Conservation (phyloP, 1,284 basidiomycete species). For the Cutaneotrichosporon sp. region DNA sequence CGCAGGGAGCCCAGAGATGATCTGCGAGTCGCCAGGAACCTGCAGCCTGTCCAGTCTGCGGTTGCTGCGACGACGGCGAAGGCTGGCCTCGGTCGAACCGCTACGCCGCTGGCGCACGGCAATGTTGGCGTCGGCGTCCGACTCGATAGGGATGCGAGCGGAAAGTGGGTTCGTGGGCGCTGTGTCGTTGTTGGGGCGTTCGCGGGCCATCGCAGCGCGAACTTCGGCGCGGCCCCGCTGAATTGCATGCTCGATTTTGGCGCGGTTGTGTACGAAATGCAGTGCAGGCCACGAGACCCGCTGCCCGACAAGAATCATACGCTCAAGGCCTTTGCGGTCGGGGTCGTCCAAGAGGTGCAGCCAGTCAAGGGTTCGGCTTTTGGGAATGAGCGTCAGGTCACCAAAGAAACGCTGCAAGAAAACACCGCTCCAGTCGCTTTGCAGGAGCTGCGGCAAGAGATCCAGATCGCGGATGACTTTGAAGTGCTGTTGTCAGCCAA, state of each 20-base stretch:
- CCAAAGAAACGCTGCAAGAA: conserved; percentile 65
- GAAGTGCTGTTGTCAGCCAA: conserved; percentile 54
- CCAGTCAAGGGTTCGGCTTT: conserved; percentile 78
- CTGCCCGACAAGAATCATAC: conserved; percentile 81
- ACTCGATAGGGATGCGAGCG: conserved; percentile 41
- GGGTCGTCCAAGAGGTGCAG: conserved; percentile 77
- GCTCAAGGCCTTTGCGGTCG: conserved; percentile 65
- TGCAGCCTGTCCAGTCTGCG: not conserved
- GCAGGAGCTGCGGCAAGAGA: conserved; percentile 75
- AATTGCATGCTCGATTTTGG: conserved; percentile 61
- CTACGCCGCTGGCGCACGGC: conserved; percentile 26
- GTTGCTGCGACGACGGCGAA: not conserved
- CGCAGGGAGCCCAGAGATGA: not conserved
- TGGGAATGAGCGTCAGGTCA: conserved; percentile 67
- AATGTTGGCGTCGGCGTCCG: conserved; percentile 46
- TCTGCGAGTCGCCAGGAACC: not conserved
- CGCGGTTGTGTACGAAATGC: conserved; percentile 84
- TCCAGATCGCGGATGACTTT: conserved; percentile 91
- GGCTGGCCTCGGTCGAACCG: conserved; percentile 3
- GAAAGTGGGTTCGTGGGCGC: not conserved
- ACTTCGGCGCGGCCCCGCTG: conserved; percentile 70
- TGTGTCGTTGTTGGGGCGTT: conserved; percentile 33
- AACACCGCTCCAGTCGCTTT: conserved; percentile 91
- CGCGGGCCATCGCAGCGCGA: conserved; percentile 52
- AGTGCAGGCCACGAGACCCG: conserved; percentile 95